Percentiles rank a stretch among this genome's conserved stretches.
These are phyloP conservation scores for Ustilago shanxiensis DNA, from an alignment of 1,284 basidiomycete species.

Conservation along the genomic window DNA sequence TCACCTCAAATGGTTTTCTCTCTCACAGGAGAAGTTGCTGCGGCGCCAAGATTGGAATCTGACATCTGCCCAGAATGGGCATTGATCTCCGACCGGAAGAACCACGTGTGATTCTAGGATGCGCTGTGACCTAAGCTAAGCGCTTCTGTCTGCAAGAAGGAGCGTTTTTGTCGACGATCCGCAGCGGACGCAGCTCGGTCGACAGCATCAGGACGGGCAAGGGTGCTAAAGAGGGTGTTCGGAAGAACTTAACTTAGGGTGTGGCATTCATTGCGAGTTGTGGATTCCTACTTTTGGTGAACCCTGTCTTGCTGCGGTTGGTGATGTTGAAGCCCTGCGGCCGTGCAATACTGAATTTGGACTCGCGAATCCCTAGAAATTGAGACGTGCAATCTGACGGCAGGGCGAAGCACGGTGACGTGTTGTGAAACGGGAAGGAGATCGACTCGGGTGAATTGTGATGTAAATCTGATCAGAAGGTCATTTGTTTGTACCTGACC, in stretches of 20 bases:
- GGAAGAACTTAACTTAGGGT: conserved; percentile 8
- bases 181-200: neutral
- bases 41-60: conserved; percentile 30
- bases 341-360: neutral
- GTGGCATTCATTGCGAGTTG: conserved; percentile 1
- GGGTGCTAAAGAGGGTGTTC: conserved; percentile 6
- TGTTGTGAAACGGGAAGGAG: conserved; percentile 9
- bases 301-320: neutral
- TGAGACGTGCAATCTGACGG: conserved; percentile 33
- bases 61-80: neutral
- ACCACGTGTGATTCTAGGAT: conserved; percentile 25
- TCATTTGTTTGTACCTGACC: conserved; percentile 10
- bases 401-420: conserved; percentile 42
- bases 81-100: neutral
- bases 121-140: neutral
- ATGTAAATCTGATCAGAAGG: neutral
- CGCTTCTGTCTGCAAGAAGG: conserved; percentile 7
- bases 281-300: neutral
- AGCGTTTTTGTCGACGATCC: neutral
- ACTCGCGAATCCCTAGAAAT: conserved; percentile 5
- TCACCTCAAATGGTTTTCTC: no score
- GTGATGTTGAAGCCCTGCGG: neutral
- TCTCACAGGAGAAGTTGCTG: conserved; percentile 15
- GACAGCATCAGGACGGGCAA: neutral
- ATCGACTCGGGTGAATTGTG: neutral